A percentile compares a stretch with the other conserved stretches of the same genome.
Conservation (phyloP, 1,284 basidiomycete species). For the Pseudozyma tsukubaensis region DNA sequence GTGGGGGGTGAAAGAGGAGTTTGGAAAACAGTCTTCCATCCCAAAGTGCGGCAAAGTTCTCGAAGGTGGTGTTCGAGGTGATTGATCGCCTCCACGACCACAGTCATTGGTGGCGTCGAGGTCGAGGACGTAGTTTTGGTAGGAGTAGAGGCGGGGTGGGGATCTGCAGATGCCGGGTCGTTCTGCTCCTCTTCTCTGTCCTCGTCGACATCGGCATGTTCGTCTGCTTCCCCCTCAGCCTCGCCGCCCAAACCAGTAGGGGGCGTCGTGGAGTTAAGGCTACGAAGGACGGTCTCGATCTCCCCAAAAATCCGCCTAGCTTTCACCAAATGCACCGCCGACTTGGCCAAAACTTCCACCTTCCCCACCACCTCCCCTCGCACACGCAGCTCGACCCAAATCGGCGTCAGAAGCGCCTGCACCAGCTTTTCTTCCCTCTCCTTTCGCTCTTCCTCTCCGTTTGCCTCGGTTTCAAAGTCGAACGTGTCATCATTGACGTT, state of each 20-base stretch:
- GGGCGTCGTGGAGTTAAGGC: too few relatives aligned
- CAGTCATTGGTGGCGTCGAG: too few relatives aligned
- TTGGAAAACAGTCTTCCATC: slow-evolving; percentile 21
- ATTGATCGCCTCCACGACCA: background rate
- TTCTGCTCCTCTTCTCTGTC: too few relatives aligned
- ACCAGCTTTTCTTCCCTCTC: slow-evolving; percentile 12
- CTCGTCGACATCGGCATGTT: too few relatives aligned
- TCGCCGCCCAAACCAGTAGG: too few relatives aligned
- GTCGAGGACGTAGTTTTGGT: too few relatives aligned
- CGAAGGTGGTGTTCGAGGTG: slow-evolving; percentile 3
- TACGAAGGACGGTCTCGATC: background rate
- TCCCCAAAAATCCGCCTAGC: background rate
- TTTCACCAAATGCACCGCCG: slow-evolving; percentile 6
- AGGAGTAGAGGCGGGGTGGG: too few relatives aligned
- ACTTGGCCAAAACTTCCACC: background rate
- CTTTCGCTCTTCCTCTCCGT: background rate
- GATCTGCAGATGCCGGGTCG: too few relatives aligned
- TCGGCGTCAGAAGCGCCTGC: slow-evolving; percentile 9
- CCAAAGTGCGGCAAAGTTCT: slow-evolving; percentile 9
- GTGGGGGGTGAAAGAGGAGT: background rate
- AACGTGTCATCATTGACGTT: background rate
- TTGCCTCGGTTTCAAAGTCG: background rate
- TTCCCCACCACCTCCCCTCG: background rate
- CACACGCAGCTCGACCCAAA: slow-evolving; percentile 7
- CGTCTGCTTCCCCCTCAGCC: too few relatives aligned